phyloP scores from a whole-genome alignment of 768 basidiomycete genomes.

The Auricularia heimuer region DNA sequence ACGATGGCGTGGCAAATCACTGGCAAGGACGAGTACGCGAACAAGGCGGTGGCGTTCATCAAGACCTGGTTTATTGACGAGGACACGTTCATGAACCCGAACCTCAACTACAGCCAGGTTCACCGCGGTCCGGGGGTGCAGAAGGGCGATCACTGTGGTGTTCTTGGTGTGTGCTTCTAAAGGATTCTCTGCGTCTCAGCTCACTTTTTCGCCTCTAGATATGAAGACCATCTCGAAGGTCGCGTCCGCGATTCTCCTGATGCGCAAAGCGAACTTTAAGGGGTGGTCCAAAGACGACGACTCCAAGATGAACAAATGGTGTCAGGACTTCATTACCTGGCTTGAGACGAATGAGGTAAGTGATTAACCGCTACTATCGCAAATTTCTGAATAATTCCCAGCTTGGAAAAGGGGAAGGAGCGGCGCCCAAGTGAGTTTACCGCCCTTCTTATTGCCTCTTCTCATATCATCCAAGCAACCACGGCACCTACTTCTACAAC shows the following conservation, averaged over 20 bases:
- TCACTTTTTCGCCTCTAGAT: neutral
- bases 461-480: conserved; percentile 14
- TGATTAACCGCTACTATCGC: too few relatives aligned
- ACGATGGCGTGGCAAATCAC: conserved; percentile 44
- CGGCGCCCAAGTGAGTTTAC: neutral
- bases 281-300: conserved; percentile 16
- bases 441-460: neutral
- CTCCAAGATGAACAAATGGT: conserved; percentile 14
- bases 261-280: conserved; percentile 10
- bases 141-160: conserved; percentile 16
- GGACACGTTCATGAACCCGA: conserved; percentile 53
- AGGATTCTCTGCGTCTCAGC: too few relatives aligned
- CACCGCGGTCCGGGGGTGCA: conserved; percentile 17
- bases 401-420: conserved; percentile 8
- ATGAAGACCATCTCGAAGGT: conserved; percentile 10
- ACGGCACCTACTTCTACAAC: conserved; percentile 20
- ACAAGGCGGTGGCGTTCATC: conserved; percentile 34
- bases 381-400: too few relatives aligned
- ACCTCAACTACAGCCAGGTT: conserved; percentile 50
- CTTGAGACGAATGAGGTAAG: conserved; percentile 6
- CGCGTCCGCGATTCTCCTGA: conserved; percentile 15
- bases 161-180: conserved; percentile 14
- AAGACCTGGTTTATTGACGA: conserved; percentile 42
- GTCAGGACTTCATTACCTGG: conserved; percentile 16
- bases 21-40: conserved; percentile 32